Evolutionary conservation across 2,329 filamentous ascomycete species (phyloP).

Genomic region (Beauveria caledonica): DNA sequence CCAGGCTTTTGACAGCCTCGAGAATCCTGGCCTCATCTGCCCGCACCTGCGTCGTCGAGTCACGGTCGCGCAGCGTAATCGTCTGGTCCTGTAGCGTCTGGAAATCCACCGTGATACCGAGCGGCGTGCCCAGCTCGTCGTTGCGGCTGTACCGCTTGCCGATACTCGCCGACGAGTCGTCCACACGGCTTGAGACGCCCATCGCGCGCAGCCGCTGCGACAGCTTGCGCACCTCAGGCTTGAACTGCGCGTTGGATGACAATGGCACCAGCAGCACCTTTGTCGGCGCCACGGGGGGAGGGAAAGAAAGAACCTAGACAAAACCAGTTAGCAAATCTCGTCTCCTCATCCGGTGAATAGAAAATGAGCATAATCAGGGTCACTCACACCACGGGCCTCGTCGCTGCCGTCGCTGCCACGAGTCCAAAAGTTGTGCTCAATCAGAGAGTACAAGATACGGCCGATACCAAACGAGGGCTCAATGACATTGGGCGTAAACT

Average conservation of each 20-base stretch:
- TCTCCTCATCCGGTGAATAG: not conserved
- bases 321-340: constrained; percentile 8
- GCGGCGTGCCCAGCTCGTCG: constrained; percentile 89
- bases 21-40: constrained; percentile 74
- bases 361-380: not conserved
- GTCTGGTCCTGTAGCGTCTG: constrained; percentile 83
- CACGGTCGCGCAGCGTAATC: constrained; percentile 82
- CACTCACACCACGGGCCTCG: constrained; percentile 76
- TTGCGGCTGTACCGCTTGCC: constrained; percentile 93
- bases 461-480: constrained; percentile 98
- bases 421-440: constrained; percentile 95
- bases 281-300: constrained; percentile 71
- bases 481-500: constrained; percentile 93
- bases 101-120: constrained; percentile 93
- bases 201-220: constrained; percentile 67
- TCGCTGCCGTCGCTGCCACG: constrained; percentile 53
- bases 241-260: constrained; percentile 72
- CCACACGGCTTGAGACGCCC: constrained; percentile 76
- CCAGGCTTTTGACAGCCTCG: constrained; percentile 56
- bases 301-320: constrained; percentile 42
- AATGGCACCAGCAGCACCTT: constrained; percentile 91
- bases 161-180: constrained; percentile 85
- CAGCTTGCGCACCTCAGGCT: constrained; percentile 64
- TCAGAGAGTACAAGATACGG: constrained; percentile 82
- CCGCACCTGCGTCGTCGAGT: constrained; percentile 85